These are phyloP conservation scores for Ricinus communis DNA, from an alignment of 345 rosid genomes.

Conservation along the genomic window DNA sequence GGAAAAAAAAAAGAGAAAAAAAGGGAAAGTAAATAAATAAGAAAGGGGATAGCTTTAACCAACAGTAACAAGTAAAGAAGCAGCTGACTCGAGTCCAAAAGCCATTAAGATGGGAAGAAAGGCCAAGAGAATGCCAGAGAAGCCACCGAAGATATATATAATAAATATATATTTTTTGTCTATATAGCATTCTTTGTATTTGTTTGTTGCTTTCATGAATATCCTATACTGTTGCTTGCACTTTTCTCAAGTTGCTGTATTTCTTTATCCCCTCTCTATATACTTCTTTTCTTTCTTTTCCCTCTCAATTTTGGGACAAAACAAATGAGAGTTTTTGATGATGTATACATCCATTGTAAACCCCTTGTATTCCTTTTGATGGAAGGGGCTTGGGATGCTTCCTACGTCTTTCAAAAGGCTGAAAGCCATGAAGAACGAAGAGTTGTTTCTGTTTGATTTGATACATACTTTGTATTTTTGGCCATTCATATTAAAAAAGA, in stretches of 20 bases:
- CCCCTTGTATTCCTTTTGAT: conserved; percentile 34
- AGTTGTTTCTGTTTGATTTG: conserved; percentile 46
- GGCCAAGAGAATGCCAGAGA: conserved; percentile 21
- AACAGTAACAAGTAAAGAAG: conserved; percentile 29
- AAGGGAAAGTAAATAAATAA: conserved; percentile 28
- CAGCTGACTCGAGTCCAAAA: conserved; percentile 29
- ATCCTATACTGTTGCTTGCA: conserved; percentile 11
- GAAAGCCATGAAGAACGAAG: conserved; percentile 49
- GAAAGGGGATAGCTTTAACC: conserved; percentile 32
- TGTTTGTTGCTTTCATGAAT: conserved; percentile 28
- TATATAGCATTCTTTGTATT: conserved; percentile 32
- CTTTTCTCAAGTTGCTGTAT: conserved; percentile 13
- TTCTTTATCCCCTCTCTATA: conserved; percentile 2
- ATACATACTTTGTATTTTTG: conserved; percentile 37
- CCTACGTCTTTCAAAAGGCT: conserved; percentile 57
- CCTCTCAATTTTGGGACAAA: conserved; percentile 18
- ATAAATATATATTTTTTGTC: conserved; percentile 26
- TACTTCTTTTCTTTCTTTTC: conserved; percentile 12
- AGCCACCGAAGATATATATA: conserved; percentile 33
- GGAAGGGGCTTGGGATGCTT: conserved; percentile 46
- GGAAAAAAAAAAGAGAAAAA: conserved; percentile 20
- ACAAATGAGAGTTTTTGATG: neutral
- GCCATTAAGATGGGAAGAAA: conserved; percentile 26
- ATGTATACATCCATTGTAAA: conserved; percentile 22
- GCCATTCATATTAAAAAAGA: no score